Base-by-base conservation (phyloP, 1,284 basidiomycete genomes). In the Puccinia triticina region DNA sequence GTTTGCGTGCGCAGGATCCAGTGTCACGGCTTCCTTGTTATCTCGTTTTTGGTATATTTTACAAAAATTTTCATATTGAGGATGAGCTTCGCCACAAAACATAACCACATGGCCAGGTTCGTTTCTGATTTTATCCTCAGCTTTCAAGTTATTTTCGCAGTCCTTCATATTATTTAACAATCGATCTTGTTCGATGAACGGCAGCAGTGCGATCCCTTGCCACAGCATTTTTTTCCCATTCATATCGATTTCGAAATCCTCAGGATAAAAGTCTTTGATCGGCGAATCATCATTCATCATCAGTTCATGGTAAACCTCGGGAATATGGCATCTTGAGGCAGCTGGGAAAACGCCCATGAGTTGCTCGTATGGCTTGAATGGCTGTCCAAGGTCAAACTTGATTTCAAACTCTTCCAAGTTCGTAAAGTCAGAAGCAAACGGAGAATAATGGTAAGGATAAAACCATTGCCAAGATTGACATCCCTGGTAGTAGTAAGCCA, bases 211-310 rank as follows among this genome's bases (percentile, higher is more conserved):
- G 69, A 99, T 95, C 82, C 97, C 97, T 88, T 99, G 97, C 97
- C 97, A 99, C 0, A 93, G 90, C 96, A 99, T 98, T 88, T 94
- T 95, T 88, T 99, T 99, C 84, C 97, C 97, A 86, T 99, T 99
- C 97, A 99, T 99, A 88, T 99, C 97, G 86, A 99, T 93, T 85
- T 96, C 91, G 87, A 99, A 99, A 26, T 93, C 91, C 7, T 90
- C 86, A 0, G 97, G 97, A 87, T 98, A 98, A 88, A 98, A 99
- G 86, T 99, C 97, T 84, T 95, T 91, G 87, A 98, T 98, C 1
- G 95, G 94, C 0, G 96, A 98, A 57, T 93, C 91, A 74, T 92
- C 90, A 2, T 93, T 90, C 5, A 90, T 91, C 97, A 99, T 99
- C 64, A 99, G 90, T 8, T 89, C 87, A 73, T 98, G 96, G 89